These are phyloP conservation scores for Cajanus cajan DNA, from an alignment of 306 rosid genomes.

Conservation along the genomic window DNA sequence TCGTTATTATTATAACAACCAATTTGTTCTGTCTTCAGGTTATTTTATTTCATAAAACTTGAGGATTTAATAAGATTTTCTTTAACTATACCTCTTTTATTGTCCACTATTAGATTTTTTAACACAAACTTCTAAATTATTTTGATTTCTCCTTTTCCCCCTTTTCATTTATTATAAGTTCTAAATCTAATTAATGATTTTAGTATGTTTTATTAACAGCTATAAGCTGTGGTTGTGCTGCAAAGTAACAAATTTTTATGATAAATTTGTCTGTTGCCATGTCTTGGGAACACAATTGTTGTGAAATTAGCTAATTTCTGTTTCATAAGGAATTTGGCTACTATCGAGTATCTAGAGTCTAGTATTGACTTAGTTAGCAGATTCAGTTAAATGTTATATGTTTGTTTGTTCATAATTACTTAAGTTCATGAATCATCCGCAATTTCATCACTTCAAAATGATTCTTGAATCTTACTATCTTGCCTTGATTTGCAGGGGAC, in stretches of 20 bases:
- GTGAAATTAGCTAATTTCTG: background rate
- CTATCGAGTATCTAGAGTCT: background rate
- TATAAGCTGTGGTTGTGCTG: slow-evolving; percentile 8
- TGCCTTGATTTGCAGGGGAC: slow-evolving; percentile 63
- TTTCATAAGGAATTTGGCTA: slow-evolving; percentile 6
- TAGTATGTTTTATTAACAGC: no score
- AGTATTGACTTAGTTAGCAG: background rate
- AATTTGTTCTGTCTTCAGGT: background rate
- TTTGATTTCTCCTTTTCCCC: no score
- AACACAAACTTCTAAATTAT: background rate
- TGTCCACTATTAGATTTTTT: background rate
- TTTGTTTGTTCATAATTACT: background rate
- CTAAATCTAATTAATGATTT: no score
- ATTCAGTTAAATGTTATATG: background rate
- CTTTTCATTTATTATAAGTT: no score
- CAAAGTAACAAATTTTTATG: background rate
- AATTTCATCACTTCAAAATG: slow-evolving; percentile 4
- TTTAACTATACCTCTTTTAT: background rate
- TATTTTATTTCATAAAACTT: slow-evolving; percentile 12
- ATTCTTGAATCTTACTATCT: slow-evolving; percentile 25
- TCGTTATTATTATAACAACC: background rate
- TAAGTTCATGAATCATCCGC: background rate
- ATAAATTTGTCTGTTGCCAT: background rate
- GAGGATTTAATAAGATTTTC: slow-evolving; percentile 1
- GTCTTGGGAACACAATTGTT: background rate